Conservation (phyloP, 805 yeast genomes). For the Candida arabinofermentans region DNA sequence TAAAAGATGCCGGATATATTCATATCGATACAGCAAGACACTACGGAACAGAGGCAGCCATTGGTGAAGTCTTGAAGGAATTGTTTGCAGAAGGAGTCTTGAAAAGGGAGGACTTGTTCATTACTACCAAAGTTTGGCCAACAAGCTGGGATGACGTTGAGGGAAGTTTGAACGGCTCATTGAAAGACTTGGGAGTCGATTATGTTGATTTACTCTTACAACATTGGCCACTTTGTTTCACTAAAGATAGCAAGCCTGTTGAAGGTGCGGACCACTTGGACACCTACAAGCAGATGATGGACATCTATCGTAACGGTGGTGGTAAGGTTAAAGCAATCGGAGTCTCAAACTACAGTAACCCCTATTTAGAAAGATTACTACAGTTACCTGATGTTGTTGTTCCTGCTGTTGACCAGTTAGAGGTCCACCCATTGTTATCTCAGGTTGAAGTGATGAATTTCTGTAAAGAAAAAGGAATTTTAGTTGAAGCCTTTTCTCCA, state of each 20-base stretch:
- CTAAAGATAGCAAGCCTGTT: slow-evolving; percentile 37
- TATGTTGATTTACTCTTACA: slow-evolving; percentile 44
- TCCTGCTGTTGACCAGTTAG: slow-evolving; percentile 56
- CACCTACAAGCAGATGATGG: slow-evolving; percentile 36
- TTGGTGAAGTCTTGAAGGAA: slow-evolving; percentile 45
- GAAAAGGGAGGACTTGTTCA: slow-evolving; percentile 52
- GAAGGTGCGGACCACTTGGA: too few species aligned
- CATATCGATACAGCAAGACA: slow-evolving; percentile 52
- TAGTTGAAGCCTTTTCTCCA: slow-evolving; percentile 56
- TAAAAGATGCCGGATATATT: slow-evolving; percentile 40
- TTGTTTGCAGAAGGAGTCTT: slow-evolving; percentile 42
- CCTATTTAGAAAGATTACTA: slow-evolving; percentile 37
- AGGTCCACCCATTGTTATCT: slow-evolving; percentile 43
- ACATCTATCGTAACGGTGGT: too few species aligned
- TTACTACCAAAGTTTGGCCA: slow-evolving; percentile 73
- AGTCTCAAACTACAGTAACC: slow-evolving; percentile 49
- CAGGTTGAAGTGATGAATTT: slow-evolving; percentile 38
- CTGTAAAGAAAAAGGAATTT: slow-evolving; percentile 34
- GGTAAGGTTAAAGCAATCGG: slow-evolving; percentile 54
- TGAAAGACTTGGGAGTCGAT: slow-evolving; percentile 38
- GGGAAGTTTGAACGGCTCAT: slow-evolving; percentile 38
- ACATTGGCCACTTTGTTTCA: slow-evolving; percentile 47
- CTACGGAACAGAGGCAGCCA: slow-evolving; percentile 40
- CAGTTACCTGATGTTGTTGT: slow-evolving; percentile 41
- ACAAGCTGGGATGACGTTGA: slow-evolving; percentile 37